A percentile compares a stretch with the other conserved stretches of the same genome.
phyloP scores from a whole-genome alignment of 371 early-diverging fungal genomes.

The Mucor ambiguus region DNA sequence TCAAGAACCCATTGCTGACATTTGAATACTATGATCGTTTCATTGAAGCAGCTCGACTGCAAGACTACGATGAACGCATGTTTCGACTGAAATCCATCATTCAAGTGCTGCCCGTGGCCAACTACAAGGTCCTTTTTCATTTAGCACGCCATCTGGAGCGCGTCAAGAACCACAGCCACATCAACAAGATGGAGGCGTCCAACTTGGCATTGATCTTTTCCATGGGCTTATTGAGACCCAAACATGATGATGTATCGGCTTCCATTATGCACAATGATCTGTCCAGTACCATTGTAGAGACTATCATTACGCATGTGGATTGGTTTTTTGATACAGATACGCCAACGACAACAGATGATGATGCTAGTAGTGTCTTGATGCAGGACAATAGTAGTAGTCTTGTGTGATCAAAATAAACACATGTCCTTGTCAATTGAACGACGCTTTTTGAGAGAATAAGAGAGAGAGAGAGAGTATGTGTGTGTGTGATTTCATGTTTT shows the following conservation, averaged over 20 bases:
- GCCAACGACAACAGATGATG: background rate
- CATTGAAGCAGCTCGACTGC: slow-evolving; percentile 71
- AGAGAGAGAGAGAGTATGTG: too few species aligned
- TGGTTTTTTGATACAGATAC: slow-evolving; percentile 57
- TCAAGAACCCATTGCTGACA: slow-evolving; percentile 74
- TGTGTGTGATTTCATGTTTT: too few species aligned
- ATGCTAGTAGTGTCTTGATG: background rate
- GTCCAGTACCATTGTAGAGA: slow-evolving; percentile 56
- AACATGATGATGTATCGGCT: slow-evolving; percentile 50
- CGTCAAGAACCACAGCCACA: slow-evolving; percentile 62
- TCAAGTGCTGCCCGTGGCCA: slow-evolving; percentile 65
- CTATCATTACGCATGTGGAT: slow-evolving; percentile 60
- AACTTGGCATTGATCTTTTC: slow-evolving; percentile 87
- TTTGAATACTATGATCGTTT: slow-evolving; percentile 77
- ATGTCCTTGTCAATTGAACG: too few species aligned
- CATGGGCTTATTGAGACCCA: slow-evolving; percentile 56
- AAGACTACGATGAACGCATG: slow-evolving; percentile 74
- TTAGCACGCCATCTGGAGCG: slow-evolving; percentile 69
- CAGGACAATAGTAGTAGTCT: background rate
- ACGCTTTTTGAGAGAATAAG: too few species aligned
- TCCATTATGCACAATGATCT: slow-evolving; percentile 57
- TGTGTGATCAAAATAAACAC: background rate
- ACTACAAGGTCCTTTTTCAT: slow-evolving; percentile 68
- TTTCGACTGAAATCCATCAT: slow-evolving; percentile 67
- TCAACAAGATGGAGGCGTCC: slow-evolving; percentile 85